Base-by-base conservation (phyloP, 2,329 filamentous ascomycete species). In the Diaporthe velutina region DNA sequence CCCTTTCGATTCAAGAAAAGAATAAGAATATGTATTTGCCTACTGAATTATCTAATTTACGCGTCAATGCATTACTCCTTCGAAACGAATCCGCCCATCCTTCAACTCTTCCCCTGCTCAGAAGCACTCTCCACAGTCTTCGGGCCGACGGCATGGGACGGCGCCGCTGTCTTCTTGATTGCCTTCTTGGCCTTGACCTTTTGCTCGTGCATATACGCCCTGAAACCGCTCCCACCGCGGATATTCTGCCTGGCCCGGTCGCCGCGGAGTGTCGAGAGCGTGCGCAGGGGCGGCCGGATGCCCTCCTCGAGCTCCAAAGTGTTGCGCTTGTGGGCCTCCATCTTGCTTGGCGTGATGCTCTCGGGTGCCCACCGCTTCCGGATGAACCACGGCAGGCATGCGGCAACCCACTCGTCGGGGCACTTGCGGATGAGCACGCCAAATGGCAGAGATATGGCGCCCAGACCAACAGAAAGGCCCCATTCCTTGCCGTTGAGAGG, bases 391-490 rank as follows among this genome's bases (percentile, higher is more conserved):
- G 78, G 78, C 38, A 78, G 67, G 55, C 74, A 70, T 1, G 73
- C 72, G 50, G 74, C 78, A 70, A 82, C 77, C 83, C 83, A 85
- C 38, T 88, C 87, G 79, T 98, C 94, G 0, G 95, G 95, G 70
- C 96, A 88, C 33, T 92, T 85, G 71, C 95, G 92, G 73, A 98
- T 92, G 22, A 92, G 81, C 6, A 93, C 88, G 70, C 93, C 95
- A 80, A 94, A 90, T 0, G 94, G 94, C 15, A 98, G 85, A 25
- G 95, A 96, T 13, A 95, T 88, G 73, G 93, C 86, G 40, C 95
- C 94, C 64, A 96, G 88, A 38, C 95, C 88, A 74, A 98, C 89
- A 4, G 94, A 97, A 75, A 95, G 90, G n/a, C 88, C 95, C 95
- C 95, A 98, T 81, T 97, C 94, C 58, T 89, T 86, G 60, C 90